A percentile compares a stretch with the other conserved stretches of the same genome.
Evolutionary conservation across 1,284 basidiomycete genomes (phyloP).

Genomic region (Testicularia cyperi): DNA sequence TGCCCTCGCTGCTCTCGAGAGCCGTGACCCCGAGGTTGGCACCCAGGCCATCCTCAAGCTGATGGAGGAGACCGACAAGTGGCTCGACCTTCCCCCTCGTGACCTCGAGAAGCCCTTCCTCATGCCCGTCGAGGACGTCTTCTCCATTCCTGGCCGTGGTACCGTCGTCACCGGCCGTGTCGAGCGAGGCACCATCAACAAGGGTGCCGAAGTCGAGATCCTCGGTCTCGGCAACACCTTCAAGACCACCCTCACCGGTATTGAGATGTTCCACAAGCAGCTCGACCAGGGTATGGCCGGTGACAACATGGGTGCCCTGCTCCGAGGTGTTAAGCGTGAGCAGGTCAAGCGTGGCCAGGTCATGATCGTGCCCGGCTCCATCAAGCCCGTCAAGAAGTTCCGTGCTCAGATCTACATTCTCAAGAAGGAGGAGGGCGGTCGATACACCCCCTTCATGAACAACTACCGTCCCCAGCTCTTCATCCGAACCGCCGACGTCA

Average conservation of each 20-base stretch:
- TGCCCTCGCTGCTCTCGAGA: conserved; percentile 90
- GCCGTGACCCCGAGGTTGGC: conserved; percentile 77
- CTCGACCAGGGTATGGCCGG: conserved; percentile 96
- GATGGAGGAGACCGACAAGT: conserved; percentile 83
- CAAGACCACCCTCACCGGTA: conserved; percentile 94
- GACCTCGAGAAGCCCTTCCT: conserved; percentile 98
- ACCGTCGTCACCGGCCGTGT: conserved; percentile 97
- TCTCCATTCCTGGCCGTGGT: conserved; percentile 97
- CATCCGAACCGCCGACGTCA: conserved; percentile 93
- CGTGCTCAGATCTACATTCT: conserved; percentile 63
- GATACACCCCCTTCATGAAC: conserved; percentile 94
- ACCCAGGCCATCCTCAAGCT: conserved; percentile 79
- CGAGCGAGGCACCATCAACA: conserved; percentile 88
- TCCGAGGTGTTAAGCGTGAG: conserved; percentile 96
- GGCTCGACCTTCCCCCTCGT: conserved; percentile 93
- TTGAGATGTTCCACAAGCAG: conserved; percentile 99
- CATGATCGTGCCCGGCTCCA: conserved; percentile 83
- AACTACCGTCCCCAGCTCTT: conserved; percentile 97
- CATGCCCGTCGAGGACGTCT: conserved; percentile 94
- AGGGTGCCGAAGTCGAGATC: conserved; percentile 92
- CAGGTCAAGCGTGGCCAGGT: conserved; percentile 93
- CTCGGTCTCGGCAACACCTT: conserved; percentile 79
- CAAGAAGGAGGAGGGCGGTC: conserved; percentile 97
- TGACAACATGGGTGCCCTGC: conserved; percentile 97
- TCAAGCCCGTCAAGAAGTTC: conserved; percentile 94